Evolutionary conservation across 495 filamentous ascomycete species (phyloP).

Genomic region (Viridothelium virens): DNA sequence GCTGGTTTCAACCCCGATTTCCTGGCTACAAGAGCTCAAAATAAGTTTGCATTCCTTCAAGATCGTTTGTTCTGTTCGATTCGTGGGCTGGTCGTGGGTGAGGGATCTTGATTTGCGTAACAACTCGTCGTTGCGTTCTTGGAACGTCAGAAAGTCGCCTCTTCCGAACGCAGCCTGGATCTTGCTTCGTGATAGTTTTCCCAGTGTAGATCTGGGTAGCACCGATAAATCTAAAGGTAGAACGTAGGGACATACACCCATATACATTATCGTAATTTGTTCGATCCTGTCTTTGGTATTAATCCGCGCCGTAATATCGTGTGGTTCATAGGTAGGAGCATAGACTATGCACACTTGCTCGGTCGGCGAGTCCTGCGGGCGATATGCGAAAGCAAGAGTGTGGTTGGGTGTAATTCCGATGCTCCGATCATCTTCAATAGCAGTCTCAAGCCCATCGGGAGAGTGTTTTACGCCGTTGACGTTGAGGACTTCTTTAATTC

Average conservation of each 20-base stretch:
- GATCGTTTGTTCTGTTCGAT: background rate
- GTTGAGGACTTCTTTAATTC: background rate
- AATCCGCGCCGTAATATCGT: background rate
- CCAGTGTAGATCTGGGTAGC: background rate
- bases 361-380: background rate
- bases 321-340: background rate
- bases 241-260: background rate
- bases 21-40: background rate
- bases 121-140: background rate
- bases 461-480: background rate
- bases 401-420: background rate
- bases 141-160: background rate
- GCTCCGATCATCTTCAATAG: constrained; percentile 10
- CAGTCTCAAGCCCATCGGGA: background rate
- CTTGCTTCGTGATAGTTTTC: background rate
- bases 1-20: background rate
- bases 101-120: background rate
- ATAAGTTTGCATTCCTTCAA: background rate
- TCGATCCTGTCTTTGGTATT: background rate
- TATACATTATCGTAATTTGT: background rate
- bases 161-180: background rate
- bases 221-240: background rate
- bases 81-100: background rate
- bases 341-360: background rate
- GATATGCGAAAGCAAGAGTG: background rate